Evolutionary conservation across 202 grass and related monocot species (phyloP).

Genomic region (Musa balbisiana): DNA sequence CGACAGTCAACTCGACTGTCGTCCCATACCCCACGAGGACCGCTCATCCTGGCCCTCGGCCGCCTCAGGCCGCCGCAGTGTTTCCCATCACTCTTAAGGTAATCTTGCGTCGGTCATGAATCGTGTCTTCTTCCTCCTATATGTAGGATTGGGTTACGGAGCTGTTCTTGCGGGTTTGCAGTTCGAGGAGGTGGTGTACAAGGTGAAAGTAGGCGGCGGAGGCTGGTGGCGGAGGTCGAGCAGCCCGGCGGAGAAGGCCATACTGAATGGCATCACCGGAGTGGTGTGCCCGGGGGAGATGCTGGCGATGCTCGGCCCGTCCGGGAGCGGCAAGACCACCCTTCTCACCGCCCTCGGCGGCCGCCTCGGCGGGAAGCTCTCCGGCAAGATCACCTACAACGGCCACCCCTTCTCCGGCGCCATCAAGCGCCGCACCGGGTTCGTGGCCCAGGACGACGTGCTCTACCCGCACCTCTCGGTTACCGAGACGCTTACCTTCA

Average conservation of each 20-base stretch:
- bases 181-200: slow-evolving; percentile 94
- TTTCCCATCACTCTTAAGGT: slow-evolving; percentile 84
- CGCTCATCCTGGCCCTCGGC: slow-evolving; percentile 47
- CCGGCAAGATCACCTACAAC: slow-evolving; percentile 94
- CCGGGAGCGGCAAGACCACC: slow-evolving; percentile 94
- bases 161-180: slow-evolving; percentile 15
- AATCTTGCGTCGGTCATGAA: neutral
- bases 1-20: neutral
- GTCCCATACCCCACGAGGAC: slow-evolving; percentile 29
- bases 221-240: slow-evolving; percentile 6
- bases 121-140: too few species aligned
- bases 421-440: slow-evolving; percentile 70
- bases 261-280: slow-evolving; percentile 81
- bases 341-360: slow-evolving; percentile 82
- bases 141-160: neutral
- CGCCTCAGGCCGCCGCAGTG: slow-evolving; percentile 28
- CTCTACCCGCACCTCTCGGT: slow-evolving; percentile 93
- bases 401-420: slow-evolving; percentile 57
- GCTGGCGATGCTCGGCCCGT: slow-evolving; percentile 93
- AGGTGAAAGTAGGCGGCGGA: slow-evolving; percentile 38
- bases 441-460: slow-evolving; percentile 90
- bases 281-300: slow-evolving; percentile 83
- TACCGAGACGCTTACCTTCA: slow-evolving; percentile 79
- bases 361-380: slow-evolving; percentile 33
- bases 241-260: slow-evolving; percentile 54